phyloP scores from a whole-genome alignment of 768 basidiomycete genomes.

The Lentinula sp. region DNA sequence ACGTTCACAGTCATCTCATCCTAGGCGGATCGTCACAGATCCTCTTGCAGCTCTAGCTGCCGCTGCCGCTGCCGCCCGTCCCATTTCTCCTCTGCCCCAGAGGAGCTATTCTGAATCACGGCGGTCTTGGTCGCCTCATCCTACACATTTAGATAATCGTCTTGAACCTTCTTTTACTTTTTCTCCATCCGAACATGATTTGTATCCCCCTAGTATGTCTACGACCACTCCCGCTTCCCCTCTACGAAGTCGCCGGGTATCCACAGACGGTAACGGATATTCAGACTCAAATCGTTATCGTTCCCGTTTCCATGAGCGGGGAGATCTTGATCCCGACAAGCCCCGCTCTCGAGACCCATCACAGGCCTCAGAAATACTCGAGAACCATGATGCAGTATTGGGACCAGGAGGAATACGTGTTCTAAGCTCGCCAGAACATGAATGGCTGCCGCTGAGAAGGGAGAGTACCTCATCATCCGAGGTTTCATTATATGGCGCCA shows the following conservation, averaged over 20 bases:
- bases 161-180: neutral
- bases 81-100: neutral
- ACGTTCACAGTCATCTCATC: neutral
- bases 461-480: neutral
- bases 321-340: neutral
- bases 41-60: constrained; percentile 1
- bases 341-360: neutral
- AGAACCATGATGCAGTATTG: neutral
- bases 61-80: constrained; percentile 2
- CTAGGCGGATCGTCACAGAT: neutral
- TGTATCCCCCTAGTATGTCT: neutral
- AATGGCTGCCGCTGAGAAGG: neutral
- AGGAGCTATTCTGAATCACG: neutral
- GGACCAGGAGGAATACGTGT: constrained; percentile 4
- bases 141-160: neutral
- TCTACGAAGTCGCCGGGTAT: neutral
- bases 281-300: neutral
- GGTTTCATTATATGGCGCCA: neutral
- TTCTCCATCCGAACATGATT: neutral
- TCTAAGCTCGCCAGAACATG: constrained; percentile 4
- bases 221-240: neutral
- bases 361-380: neutral
- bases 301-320: neutral
- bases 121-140: neutral
- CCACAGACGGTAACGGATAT: neutral